Conservation (phyloP, 441 rosid species). For the Populus hybrid region DNA sequence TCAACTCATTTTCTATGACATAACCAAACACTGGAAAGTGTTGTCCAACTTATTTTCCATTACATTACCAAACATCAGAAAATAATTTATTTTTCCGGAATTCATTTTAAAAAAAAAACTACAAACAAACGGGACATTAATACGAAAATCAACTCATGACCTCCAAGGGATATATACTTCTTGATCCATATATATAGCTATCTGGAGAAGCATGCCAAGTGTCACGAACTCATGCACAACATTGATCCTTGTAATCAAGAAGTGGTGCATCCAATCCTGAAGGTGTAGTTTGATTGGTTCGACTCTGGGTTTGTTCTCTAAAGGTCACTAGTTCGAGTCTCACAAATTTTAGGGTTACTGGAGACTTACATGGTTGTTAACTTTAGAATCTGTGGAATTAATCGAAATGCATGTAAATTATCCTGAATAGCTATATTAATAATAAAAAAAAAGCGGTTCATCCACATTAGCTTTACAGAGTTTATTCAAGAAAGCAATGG, state of each 20-base stretch:
- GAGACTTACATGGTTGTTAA: rapidly evolving
- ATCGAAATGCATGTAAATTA: too few species aligned
- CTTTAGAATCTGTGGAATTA: rapidly evolving
- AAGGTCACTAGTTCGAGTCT: too few species aligned
- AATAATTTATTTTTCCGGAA: too few species aligned
- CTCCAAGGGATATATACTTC: slow-evolving; percentile 79
- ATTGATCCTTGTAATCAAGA: slow-evolving; percentile 68
- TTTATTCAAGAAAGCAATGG: slow-evolving; percentile 70
- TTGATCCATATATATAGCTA: slow-evolving; percentile 78
- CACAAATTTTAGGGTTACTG: rapidly evolving
- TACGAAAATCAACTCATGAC: slow-evolving; percentile 77
- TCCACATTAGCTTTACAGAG: slow-evolving; percentile 35
- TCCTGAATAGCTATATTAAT: too few species aligned
- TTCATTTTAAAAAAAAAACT: too few species aligned
- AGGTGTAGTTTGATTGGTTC: too few species aligned
- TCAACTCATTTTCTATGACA: too few species aligned
- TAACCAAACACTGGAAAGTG: too few species aligned
- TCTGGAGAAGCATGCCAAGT: slow-evolving; percentile 79
- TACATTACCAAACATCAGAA: too few species aligned
- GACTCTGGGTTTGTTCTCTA: too few species aligned
- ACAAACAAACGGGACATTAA: slow-evolving; percentile 14
- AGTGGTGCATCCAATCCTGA: slow-evolving; percentile 47
- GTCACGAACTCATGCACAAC: slow-evolving; percentile 95
- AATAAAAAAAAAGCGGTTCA: too few species aligned
- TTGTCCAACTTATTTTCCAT: too few species aligned